Base-by-base conservation (phyloP, 805 yeast species). In the Metschnikowia peoriensis region DNA sequence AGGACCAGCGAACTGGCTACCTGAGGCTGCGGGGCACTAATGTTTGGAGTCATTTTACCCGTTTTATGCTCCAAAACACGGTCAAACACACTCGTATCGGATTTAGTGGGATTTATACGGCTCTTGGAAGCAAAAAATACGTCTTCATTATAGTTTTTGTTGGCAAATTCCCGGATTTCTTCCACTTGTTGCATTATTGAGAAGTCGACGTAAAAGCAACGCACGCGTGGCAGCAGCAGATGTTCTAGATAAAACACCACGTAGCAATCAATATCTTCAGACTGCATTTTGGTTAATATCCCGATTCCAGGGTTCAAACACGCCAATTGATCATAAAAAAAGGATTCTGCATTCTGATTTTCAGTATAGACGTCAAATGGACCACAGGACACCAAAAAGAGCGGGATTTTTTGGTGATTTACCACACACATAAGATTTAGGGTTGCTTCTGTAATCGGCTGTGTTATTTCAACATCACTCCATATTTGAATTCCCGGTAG, bases 81-180 rank as follows among this genome's bases (percentile, higher is more conserved):
- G 55, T 74, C 78, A 43, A 73, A 71, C 1, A 69, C 63, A 8
- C 66, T 58, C 8, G 64, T 62, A 38, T 61, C 58, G 2, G 66
- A 53, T 41, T 45, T 46, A 17, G 44, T 34, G 5, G 51, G 38
- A 38, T 37, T 42, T 29, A 43, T 40, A 16, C 47, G 38, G 39
- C 28, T n/a, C 22, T 43, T 47, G 44, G 43, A 46, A n/a, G 44
- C 43, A 38, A 51, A 50, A 43, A 42, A 49, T 32, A 50, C 43
- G 32, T 50, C 51, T 22, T 32, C 43, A 8, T 44, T 50, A 14
- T 34, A 38, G 28, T 12, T 41, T 9, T 46, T 49, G 5, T 27
- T 17, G 27, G 44, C 41, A 7, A 45, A 29, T 8, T 41, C 28
- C 28, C 34, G 44, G 14, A 62, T n/a, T 28, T 45, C 49, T 12